Evolutionary conservation across 129 eudicot genomes (phyloP), one percentile per base, ranked within the genome.

Genomic region (Tagetes erecta): DNA sequence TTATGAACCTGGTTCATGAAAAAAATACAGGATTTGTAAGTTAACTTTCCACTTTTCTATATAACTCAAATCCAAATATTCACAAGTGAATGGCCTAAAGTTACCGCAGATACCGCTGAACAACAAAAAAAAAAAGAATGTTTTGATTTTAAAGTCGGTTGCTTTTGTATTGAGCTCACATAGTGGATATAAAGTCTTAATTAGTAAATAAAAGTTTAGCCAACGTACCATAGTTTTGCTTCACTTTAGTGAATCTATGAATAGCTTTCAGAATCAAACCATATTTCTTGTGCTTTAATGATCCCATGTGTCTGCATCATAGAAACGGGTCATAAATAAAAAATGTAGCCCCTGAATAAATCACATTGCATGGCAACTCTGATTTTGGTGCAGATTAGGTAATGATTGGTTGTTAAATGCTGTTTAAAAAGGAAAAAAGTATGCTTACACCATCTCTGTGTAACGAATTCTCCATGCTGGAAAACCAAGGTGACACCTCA

Each of bases 401-500:
- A 44, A 44, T 2, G 8, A 0, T 44, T 1, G 1, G 49, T 6
- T 8, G 2, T 0, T 41, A 49, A 51, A 70, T 38, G 36, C 13
- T 3, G 57, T 34, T 49, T 3, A 35, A 59, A 41, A 5, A 41
- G 6, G 6, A 41, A 8, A 41, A 41, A 41, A 41, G 6, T 8
- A 53, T 34, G 13, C 97, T 88, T 79, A 91, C 97, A 88, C 96
- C 47, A 91, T 91, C 87, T 88, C 97, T 40, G 97, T 86, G 74
- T 91, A 91, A 53, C 97, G 90, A 73, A 88, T 66, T 73, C 97
- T 83, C 91, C 97, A 92, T 58, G 96, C 87, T 60, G 96, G 93
- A 72, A 92, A 92, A 47, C 97, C 97, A 46, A 89, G 86, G 84
- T 89, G 93, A 78, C 92, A 86, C 78, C 96, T 85, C 44, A 84